Evolutionary conservation across 441 rosid genomes (phyloP).

Genomic region (Breynia disticha): DNA sequence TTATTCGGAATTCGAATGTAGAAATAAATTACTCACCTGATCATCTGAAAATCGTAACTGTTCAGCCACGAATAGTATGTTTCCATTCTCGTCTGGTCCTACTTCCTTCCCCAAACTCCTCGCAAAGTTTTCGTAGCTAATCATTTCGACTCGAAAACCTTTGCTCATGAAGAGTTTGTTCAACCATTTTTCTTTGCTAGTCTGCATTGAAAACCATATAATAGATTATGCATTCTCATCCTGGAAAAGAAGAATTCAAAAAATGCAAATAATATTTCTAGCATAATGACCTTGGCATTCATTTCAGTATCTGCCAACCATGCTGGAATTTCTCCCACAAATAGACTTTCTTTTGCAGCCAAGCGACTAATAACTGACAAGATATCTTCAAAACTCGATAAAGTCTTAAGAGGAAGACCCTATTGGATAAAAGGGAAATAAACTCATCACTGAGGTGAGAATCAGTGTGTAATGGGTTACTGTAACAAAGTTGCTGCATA

Average conservation of each 20-base stretch:
- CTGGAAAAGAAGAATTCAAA: neutral
- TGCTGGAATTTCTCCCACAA: constrained; percentile 70
- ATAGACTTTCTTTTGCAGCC: constrained; percentile 54
- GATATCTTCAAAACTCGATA: constrained; percentile 64
- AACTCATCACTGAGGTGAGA: constrained; percentile 5
- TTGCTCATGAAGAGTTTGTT: constrained; percentile 63
- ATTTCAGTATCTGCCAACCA: constrained; percentile 55
- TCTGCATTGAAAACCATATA: constrained; percentile 27
- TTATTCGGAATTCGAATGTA: neutral
- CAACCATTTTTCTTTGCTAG: constrained; percentile 43
- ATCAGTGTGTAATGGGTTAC: neutral
- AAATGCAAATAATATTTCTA: constrained; percentile 1
- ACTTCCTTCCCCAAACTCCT: constrained; percentile 44
- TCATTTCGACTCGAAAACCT: constrained; percentile 45
- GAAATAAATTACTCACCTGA: constrained; percentile 44
- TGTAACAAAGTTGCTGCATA: neutral
- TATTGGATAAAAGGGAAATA: constrained; percentile 16
- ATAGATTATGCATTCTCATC: constrained; percentile 4
- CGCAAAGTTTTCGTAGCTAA: constrained; percentile 47
- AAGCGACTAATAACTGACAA: constrained; percentile 48
- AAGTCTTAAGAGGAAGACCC: constrained; percentile 59
- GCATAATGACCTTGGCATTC: constrained; percentile 33
- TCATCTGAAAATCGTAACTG: constrained; percentile 78
- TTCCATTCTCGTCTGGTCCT: constrained; percentile 30
- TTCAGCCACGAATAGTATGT: constrained; percentile 59